Percentiles rank a stretch among this genome's conserved stretches.
Conservation (phyloP, 2,329 filamentous ascomycete species). For the Clonostachys rosea region DNA sequence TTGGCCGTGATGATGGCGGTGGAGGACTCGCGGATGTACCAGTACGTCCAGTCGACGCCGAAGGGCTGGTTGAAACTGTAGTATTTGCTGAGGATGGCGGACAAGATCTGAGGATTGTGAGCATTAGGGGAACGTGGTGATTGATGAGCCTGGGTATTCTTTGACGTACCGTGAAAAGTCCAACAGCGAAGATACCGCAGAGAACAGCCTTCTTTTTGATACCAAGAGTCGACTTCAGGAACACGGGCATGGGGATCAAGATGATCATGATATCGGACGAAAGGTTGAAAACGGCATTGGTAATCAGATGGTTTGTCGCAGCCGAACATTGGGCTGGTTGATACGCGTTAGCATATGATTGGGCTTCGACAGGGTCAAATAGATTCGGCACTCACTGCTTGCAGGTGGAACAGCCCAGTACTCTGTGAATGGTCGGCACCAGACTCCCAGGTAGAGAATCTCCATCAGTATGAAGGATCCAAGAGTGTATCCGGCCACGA, state of each 20-base stretch:
- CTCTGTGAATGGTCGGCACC: conserved; percentile 49
- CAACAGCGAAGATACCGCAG: conserved; percentile 35
- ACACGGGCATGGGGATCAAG: conserved; percentile 45
- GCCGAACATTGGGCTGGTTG: conserved; percentile 48
- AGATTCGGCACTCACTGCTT: conserved; percentile 28
- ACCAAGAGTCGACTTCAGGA: conserved; percentile 41
- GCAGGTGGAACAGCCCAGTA: conserved; percentile 54
- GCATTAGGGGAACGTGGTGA: neutral
- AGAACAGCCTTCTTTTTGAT: conserved; percentile 46
- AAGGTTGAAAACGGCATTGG: conserved; percentile 53
- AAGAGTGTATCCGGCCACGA: conserved; percentile 39
- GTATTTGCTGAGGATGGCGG: conserved; percentile 39
- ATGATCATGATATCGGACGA: conserved; percentile 55
- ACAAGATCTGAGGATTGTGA: conserved; percentile 32
- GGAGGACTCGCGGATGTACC: conserved; percentile 40
- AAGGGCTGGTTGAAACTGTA: conserved; percentile 34
- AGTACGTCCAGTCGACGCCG: conserved; percentile 31
- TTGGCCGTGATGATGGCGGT: conserved; percentile 38
- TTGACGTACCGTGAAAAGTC: conserved; percentile 33
- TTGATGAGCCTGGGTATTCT: neutral
- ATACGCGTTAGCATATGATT: conserved; percentile 4
- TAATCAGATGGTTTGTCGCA: conserved; percentile 49
- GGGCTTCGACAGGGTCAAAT: neutral
- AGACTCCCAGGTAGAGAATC: conserved; percentile 36
- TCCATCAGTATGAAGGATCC: conserved; percentile 44